Conservation (phyloP, 2,329 filamentous ascomycete species). For the Plenodomus lindquistii region DNA sequence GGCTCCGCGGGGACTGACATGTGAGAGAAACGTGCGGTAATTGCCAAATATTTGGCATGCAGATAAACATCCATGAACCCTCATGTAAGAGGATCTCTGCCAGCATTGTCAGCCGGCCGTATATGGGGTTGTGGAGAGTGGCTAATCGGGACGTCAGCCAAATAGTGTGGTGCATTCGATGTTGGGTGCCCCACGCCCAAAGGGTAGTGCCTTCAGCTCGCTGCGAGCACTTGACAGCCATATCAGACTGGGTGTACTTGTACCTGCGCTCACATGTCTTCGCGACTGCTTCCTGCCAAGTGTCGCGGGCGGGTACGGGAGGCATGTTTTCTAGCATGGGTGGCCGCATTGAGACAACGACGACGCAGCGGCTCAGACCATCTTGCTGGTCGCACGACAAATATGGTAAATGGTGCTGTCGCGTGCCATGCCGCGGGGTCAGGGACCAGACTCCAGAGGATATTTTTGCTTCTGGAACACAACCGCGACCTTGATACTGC, state of each 20-base stretch:
- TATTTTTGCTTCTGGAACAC: constrained; percentile 13
- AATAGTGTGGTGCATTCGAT: constrained; percentile 3
- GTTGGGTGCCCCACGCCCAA: constrained; percentile 26
- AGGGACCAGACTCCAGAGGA: not conserved
- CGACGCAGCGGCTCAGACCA: constrained; percentile 15
- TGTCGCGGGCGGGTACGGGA: constrained; percentile 23
- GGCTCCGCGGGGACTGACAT: constrained; percentile 18
- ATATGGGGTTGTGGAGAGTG: constrained; percentile 8
- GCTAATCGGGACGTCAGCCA: constrained; percentile 7
- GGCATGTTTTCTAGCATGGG: constrained; percentile 22
- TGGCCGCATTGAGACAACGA: constrained; percentile 11
- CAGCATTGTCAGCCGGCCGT: constrained; percentile 1
- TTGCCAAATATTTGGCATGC: constrained; percentile 17
- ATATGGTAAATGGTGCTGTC: constrained; percentile 3
- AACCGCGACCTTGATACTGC: not conserved
- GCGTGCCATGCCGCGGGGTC: constrained; percentile 8
- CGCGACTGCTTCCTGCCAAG: constrained; percentile 23
- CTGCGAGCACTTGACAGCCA: constrained; percentile 20
- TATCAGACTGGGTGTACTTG: constrained; percentile 1
- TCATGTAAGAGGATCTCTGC: constrained; percentile 5
- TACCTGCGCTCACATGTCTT: constrained; percentile 24
- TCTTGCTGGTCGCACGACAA: not conserved
- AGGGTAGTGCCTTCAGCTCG: constrained; percentile 10
- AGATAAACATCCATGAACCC: constrained; percentile 27
- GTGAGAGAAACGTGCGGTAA: constrained; percentile 17